Evolutionary conservation across 129 eudicot species (phyloP).

Genomic region (Oenanthe sinensis): DNA sequence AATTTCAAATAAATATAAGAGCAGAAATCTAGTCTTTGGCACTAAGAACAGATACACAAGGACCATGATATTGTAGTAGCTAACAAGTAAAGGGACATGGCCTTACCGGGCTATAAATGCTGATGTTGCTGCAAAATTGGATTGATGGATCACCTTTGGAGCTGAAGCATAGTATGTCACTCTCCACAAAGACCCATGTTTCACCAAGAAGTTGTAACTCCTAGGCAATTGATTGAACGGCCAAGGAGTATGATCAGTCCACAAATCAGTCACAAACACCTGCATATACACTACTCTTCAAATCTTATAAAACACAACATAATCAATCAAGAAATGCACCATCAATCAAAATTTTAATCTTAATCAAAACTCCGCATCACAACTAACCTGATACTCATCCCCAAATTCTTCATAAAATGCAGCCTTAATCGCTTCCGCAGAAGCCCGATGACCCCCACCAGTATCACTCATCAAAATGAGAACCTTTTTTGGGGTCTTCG

Average conservation of each 20-base stretch:
- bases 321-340: conserved; percentile 13
- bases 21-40: background rate
- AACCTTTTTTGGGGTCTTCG: conserved; percentile 56
- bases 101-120: conserved; percentile 85
- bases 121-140: conserved; percentile 94
- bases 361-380: background rate
- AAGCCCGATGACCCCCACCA: conserved; percentile 97
- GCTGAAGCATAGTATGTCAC: conserved; percentile 84
- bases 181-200: conserved; percentile 85
- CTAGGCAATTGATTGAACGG: conserved; percentile 95
- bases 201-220: conserved; percentile 90
- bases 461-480: conserved; percentile 97
- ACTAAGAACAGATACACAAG: background rate
- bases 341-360: conserved; percentile 1
- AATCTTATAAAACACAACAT: conserved; percentile 7
- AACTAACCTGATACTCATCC: conserved; percentile 76
- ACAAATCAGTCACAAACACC: conserved; percentile 89
- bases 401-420: conserved; percentile 81
- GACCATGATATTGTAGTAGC: background rate
- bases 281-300: conserved; percentile 28
- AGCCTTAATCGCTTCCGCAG: conserved; percentile 95
- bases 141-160: conserved; percentile 82
- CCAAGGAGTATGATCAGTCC: conserved; percentile 99
- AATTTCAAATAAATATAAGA: background rate
- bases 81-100: background rate